phyloP scores from a whole-genome alignment of 164 flowering plant genomes.

The Akebia trifoliata region DNA sequence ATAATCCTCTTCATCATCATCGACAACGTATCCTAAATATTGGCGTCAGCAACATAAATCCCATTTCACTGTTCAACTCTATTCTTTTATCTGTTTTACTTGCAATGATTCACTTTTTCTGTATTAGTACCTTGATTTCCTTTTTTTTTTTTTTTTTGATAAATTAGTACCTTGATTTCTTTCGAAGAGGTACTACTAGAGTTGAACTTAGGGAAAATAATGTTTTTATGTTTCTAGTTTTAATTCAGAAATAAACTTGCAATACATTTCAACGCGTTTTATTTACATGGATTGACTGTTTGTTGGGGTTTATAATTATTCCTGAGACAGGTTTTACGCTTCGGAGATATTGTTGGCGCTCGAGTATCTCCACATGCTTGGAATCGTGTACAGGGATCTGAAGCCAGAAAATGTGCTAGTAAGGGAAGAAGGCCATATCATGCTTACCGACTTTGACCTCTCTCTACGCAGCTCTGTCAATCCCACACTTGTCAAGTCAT shows the following conservation, averaged over 20 bases:
- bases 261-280: background rate
- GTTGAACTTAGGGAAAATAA: background rate
- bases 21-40: no score
- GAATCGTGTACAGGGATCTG: slow-evolving; percentile 60
- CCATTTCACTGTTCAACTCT: no score
- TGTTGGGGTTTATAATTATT: background rate
- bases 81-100: background rate
- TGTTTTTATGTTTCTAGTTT: background rate
- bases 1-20: no score
- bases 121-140: no score
- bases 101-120: background rate
- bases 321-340: slow-evolving; percentile 51
- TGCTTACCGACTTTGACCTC: slow-evolving; percentile 71
- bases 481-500: slow-evolving; percentile 71
- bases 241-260: background rate
- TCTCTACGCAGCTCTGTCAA: slow-evolving; percentile 65
- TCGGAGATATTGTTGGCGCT: slow-evolving; percentile 59
- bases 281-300: background rate
- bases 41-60: no score
- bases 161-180: no score
- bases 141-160: no score
- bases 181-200: no score
- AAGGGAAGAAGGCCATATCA: slow-evolving; percentile 69
- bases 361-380: slow-evolving; percentile 74
- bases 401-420: slow-evolving; percentile 75